Percentiles rank a stretch among this genome's conserved stretches.
Conservation (phyloP, 2,329 filamentous ascomycete genomes). For the Elsinoe necatrix region DNA sequence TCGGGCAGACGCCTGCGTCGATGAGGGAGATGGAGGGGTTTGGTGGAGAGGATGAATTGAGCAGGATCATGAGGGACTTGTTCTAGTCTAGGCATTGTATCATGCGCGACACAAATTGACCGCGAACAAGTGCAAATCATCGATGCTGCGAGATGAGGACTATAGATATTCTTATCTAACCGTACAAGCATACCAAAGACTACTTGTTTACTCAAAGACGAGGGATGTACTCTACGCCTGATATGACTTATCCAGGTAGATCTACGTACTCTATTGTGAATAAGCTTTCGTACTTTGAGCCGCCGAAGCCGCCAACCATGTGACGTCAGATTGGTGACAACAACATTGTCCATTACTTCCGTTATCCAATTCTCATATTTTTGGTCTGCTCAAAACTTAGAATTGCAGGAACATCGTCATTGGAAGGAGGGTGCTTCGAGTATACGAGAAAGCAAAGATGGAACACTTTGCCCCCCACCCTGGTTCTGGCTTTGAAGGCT, state of each 20-base stretch:
- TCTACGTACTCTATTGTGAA: too few relatives aligned
- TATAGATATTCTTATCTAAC: too few relatives aligned
- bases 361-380: background rate
- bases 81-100: too few relatives aligned
- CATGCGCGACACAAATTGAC: too few relatives aligned
- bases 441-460: constrained; percentile 6
- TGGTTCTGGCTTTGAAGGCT: constrained; percentile 40
- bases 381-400: background rate
- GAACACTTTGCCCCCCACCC: constrained; percentile 33
- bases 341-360: background rate
- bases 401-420: background rate
- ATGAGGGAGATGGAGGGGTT: constrained; percentile 29
- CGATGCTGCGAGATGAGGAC: too few relatives aligned
- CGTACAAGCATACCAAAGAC: too few relatives aligned
- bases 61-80: constrained; percentile 50
- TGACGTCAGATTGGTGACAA: background rate
- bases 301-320: background rate
- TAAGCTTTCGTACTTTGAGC: background rate
- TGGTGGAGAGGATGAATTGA: constrained; percentile 51
- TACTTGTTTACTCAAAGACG: too few relatives aligned
- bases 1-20: constrained; percentile 16
- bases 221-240: too few relatives aligned
- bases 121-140: too few relatives aligned
- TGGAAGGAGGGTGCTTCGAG: background rate
- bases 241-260: too few relatives aligned